Evolutionary conservation across 2,329 filamentous ascomycete genomes (phyloP).

Genomic region (Aphanoascus verrucosus): DNA sequence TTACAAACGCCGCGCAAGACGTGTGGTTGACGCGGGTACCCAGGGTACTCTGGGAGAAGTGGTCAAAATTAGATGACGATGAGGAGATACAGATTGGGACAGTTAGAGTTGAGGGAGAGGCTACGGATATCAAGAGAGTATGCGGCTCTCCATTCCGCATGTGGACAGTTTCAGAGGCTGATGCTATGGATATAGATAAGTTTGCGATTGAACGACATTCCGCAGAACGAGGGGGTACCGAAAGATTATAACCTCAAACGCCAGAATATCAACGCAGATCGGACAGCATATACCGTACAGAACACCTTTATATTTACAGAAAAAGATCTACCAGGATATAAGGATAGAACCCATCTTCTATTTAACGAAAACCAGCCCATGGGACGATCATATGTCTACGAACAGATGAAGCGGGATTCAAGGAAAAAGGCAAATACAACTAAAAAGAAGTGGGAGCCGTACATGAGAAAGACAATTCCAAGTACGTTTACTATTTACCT

Average conservation of each 20-base stretch:
- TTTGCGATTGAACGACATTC: conserved; percentile 55
- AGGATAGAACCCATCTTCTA: conserved; percentile 34
- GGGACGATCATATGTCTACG: conserved; percentile 36
- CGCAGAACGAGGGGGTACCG: conserved; percentile 63
- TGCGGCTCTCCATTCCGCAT: conserved; percentile 9
- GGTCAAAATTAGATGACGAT: conserved; percentile 65
- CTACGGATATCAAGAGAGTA: conserved; percentile 43
- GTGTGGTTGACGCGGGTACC: conserved; percentile 69
- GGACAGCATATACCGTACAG: conserved; percentile 43
- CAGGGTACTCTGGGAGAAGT: conserved; percentile 68
- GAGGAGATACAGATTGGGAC: conserved; percentile 73
- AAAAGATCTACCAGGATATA: conserved; percentile 75
- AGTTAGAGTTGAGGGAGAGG: conserved; percentile 49
- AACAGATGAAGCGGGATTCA: conserved; percentile 36
- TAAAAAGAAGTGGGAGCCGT: conserved; percentile 50
- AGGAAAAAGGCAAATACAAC: conserved; percentile 39
- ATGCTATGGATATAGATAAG: conserved; percentile 48
- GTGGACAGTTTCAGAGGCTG: neutral
- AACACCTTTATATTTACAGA: conserved; percentile 93
- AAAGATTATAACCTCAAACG: conserved; percentile 78
- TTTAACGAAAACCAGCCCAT: conserved; percentile 31
- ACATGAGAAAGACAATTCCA: conserved; percentile 51
- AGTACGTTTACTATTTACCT: conserved; percentile 43
- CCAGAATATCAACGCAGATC: conserved; percentile 43
- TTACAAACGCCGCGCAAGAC: conserved; percentile 38